Conservation (phyloP, 306 rosid species). For the Glycine latifolia region DNA sequence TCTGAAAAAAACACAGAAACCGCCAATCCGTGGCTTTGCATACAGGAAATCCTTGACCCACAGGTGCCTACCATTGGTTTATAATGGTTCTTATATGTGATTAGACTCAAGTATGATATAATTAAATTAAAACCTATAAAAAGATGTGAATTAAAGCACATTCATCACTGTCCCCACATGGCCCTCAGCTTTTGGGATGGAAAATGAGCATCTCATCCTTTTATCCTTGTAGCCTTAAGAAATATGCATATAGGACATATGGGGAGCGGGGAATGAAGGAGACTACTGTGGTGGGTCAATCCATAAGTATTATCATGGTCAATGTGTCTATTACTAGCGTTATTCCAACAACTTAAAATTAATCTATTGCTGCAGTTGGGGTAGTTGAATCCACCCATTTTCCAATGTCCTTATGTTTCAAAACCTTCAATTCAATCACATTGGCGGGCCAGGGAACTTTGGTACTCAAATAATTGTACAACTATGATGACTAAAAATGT, state of each 20-base stretch:
- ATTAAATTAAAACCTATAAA: neutral
- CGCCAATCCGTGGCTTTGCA: constrained; percentile 25
- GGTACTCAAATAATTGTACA: neutral
- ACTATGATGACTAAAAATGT: neutral
- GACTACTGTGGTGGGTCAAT: constrained; percentile 15
- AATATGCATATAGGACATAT: constrained; percentile 10
- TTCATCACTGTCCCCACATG: constrained; percentile 9
- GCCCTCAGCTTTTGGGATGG: constrained; percentile 5
- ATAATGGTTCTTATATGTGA: too few species aligned
- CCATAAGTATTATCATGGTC: neutral
- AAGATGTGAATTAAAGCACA: constrained; percentile 15
- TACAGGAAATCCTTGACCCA: neutral
- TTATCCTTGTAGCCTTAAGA: neutral
- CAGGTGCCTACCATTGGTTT: too few species aligned
- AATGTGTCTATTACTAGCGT: neutral
- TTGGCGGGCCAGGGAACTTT: neutral
- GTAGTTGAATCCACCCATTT: constrained; percentile 22
- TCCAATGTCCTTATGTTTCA: constrained; percentile 2
- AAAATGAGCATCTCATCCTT: neutral
- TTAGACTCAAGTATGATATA: neutral
- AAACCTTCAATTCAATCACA: constrained; percentile 4
- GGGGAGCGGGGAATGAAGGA: constrained; percentile 45
- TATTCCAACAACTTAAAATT: neutral
- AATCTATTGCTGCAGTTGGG: constrained; percentile 31
- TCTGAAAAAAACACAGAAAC: constrained; percentile 1